Percentiles rank a stretch among this genome's conserved stretches.
phyloP scores from a whole-genome alignment of 208 protist species.

The Crithidia fasciculata region DNA sequence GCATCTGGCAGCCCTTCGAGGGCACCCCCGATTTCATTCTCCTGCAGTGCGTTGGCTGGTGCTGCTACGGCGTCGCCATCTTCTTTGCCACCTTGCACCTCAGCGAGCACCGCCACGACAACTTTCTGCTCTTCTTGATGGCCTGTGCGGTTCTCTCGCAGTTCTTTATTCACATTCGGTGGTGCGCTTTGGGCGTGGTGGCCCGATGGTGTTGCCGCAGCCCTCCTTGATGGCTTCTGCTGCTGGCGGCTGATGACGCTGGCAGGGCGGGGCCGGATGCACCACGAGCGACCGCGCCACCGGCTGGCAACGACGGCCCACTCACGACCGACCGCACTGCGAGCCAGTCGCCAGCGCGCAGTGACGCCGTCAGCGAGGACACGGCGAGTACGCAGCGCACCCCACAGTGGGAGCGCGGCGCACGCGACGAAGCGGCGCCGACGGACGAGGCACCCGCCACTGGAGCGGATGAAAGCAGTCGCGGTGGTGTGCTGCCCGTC shows the following conservation, averaged over 20 bases:
- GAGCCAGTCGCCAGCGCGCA: conserved; percentile 6
- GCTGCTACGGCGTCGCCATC: conserved; percentile 55
- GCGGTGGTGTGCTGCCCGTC: neutral
- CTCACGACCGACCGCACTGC: neutral
- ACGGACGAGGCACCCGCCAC: neutral
- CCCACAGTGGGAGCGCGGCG: neutral
- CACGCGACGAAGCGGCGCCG: neutral
- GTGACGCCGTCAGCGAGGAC: conserved; percentile 5
- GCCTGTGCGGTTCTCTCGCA: conserved; percentile 60
- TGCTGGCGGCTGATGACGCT: neutral
- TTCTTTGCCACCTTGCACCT: conserved; percentile 71
- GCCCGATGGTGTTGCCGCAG: neutral
- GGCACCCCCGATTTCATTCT: conserved; percentile 66
- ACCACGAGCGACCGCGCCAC: neutral
- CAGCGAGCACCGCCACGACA: conserved; percentile 39
- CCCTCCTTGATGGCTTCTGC: neutral
- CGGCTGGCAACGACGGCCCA: neutral
- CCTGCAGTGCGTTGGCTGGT: conserved; percentile 65
- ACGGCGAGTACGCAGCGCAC: conserved; percentile 3
- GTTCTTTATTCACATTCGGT: conserved; percentile 76
- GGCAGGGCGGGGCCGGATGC: neutral
- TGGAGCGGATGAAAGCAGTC: neutral
- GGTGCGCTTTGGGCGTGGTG: conserved; percentile 45
- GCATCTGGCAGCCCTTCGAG: conserved; percentile 67
- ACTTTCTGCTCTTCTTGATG: conserved; percentile 53